Evolutionary conservation across 169 alveolate species (phyloP), one percentile per base, ranked within the genome.

Genomic region (Cryptosporidium xiaoi): DNA sequence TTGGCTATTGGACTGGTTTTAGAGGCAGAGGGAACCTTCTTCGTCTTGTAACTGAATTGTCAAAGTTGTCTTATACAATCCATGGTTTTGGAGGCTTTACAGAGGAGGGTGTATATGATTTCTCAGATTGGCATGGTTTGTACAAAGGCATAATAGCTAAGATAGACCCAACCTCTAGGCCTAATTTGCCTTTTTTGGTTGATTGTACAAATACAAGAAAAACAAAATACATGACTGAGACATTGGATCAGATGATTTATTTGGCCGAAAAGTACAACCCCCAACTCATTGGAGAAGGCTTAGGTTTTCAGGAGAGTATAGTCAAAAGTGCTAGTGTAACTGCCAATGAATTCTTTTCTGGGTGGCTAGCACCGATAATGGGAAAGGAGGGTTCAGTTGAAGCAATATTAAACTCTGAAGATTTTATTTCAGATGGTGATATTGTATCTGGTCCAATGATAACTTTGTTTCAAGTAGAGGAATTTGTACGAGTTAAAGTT

Each of bases 21-120:
- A 77, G 87, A 77, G 87, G 87, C 3, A 56, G 71, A 24, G 87
- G 77, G 8, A 77, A 77, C 48, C 48, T 77, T 15, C 29, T 77
- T 3, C 87, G 87, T 20, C 50, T 60, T 4, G 71, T 62, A n/a
- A 58, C 20, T 12, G 87, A 77, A 33, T 56, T 77, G 15, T 77
- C 87, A 2, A 29, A 77, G 36, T 34, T 77, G 6, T 34, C 77
- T 15, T 77, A 77, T 44, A 62, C 55, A 27, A 71, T 27, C 20
- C 87, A 77, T 77, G 64, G 33, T 20, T 77, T 77, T 77, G 87
- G 87, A 31, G 71, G 71, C n/a, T 77, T 56, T 46, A 58, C 13
- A 15, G n/a, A 58, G 2, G 87, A 77, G 13, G 87, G 87, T 60
- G 44, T 71, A 77, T 77, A 44, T 8, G 87, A 77, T 24, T 77